These are phyloP conservation scores for Echium plantagineum DNA, from an alignment of 257 asterid genomes.

Conservation along the genomic window DNA sequence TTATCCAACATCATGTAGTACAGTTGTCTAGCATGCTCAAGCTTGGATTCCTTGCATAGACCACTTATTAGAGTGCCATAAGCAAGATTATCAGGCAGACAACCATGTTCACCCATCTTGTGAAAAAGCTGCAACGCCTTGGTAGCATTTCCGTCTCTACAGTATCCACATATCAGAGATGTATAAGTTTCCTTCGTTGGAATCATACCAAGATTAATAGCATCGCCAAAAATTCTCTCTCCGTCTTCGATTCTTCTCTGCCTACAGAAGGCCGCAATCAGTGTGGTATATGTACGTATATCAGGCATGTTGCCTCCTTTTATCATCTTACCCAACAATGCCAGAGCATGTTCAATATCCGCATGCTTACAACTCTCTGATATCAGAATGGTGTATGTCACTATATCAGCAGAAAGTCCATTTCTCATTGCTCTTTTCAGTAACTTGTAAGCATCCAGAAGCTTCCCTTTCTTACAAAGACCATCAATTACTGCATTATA, in stretches of 20 bases:
- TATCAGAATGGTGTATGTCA: slow-evolving; percentile 72
- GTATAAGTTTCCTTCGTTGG: slow-evolving; percentile 72
- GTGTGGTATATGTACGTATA: slow-evolving; percentile 58
- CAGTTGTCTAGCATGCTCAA: slow-evolving; percentile 54
- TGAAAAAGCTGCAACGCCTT: slow-evolving; percentile 42
- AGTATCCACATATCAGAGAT: slow-evolving; percentile 79
- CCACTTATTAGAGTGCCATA: slow-evolving; percentile 87
- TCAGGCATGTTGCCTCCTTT: slow-evolving; percentile 55
- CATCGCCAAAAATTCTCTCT: slow-evolving; percentile 46
- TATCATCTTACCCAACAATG: slow-evolving; percentile 49
- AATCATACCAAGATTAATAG: slow-evolving; percentile 38
- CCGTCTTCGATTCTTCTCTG: slow-evolving; percentile 56
- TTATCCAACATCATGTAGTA: slow-evolving; percentile 57
- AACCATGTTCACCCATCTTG: slow-evolving; percentile 42
- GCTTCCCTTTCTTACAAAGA: slow-evolving; percentile 59
- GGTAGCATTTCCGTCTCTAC: slow-evolving; percentile 37
- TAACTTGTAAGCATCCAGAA: slow-evolving; percentile 45
- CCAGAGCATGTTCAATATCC: slow-evolving; percentile 47
- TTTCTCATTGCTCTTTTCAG: slow-evolving; percentile 23
- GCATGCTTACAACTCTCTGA: slow-evolving; percentile 54
- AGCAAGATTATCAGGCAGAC: slow-evolving; percentile 72
- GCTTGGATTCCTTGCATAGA: slow-evolving; percentile 68
- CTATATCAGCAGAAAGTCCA: slow-evolving; percentile 55
- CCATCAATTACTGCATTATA: slow-evolving; percentile 55
- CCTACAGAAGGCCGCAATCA: slow-evolving; percentile 59